Evolutionary conservation across 352 stramenopile genomes (phyloP), one percentile per base, ranked within the genome.

Genomic region (Globisporangium uncinulatum): DNA sequence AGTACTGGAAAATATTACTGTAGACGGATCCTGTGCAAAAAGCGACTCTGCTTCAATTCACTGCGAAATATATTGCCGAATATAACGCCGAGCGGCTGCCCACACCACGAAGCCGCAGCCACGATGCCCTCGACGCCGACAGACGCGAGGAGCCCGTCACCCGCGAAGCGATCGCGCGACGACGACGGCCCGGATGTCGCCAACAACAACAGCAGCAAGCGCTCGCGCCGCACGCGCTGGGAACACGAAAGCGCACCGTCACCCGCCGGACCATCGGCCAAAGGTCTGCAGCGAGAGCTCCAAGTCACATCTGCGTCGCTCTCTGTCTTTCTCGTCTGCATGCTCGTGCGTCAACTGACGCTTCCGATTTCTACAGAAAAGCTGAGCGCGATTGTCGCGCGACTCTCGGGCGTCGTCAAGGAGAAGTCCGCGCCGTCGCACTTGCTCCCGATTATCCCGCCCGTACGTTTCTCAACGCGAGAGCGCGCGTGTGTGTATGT

Each of bases 331-430:
- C n/a, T 47, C 10, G 42, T 4, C n/a, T 13, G 13, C 8, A 39
- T 39, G 34, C 34, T 1, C 34, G 7, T 39, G 34, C 34, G 5
- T 39, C 7, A 7, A 39, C 34, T 39, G 34, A 39, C 34, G 6
- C 34, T 2, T 6, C 34, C 34, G 34, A 13, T 14, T 11, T 9
- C 31, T 3, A 2, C 19, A 65, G 59, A 42, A 13, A 59, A 59
- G 13, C 56, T 88, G 57, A 73, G 63, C 39, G 81, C 87, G 47
- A 79, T 92, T 17, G 81, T 87, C 13, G 77, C 78, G 73, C 63
- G 69, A 10, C 61, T 92, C 17, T 84, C 79, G 24, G 76, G 61
- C 19, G 73, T 92, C 24, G 79, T 92, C 21, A 74, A 89, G 60
- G 67, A 88, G 56, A 84, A 89, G 48, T 71, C 63, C 17, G 61